Evolutionary conservation across 495 filamentous ascomycete genomes (phyloP).

Genomic region (Neurospora pannonica): DNA sequence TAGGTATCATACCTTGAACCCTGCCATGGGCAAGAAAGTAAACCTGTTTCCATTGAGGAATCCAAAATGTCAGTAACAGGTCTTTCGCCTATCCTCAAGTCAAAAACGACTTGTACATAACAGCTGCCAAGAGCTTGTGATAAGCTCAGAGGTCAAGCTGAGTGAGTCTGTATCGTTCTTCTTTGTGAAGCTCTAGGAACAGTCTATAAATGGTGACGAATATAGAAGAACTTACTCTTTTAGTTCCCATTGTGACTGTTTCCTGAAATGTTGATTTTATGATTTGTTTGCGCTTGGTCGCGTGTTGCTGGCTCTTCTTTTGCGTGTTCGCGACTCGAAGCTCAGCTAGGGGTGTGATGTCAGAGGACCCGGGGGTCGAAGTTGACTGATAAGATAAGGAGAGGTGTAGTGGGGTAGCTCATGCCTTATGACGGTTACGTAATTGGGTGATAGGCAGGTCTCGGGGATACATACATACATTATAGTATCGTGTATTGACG

Average conservation of each 20-base stretch:
- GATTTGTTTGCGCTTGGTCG: neutral
- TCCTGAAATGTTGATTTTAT: neutral
- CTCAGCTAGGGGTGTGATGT: neutral
- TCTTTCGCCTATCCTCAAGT: too few species aligned
- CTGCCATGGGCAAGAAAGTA: slow-evolving; percentile 46
- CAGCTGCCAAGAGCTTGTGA: neutral
- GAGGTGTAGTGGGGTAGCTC: neutral
- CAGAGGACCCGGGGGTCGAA: neutral
- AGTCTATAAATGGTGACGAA: neutral
- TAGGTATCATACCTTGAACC: slow-evolving; percentile 37
- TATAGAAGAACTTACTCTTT: neutral
- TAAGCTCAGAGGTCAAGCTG: neutral
- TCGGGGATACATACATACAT: too few species aligned
- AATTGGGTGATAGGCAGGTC: neutral
- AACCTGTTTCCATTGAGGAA: slow-evolving; percentile 21
- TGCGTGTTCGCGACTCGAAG: neutral
- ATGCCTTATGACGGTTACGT: neutral
- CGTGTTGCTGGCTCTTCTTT: neutral
- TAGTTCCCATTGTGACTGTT: neutral
- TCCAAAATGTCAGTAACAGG: neutral
- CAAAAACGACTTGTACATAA: too few species aligned
- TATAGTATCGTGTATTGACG: neutral
- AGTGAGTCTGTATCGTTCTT: neutral
- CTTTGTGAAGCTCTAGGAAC: too few species aligned
- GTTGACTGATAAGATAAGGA: neutral